These are phyloP conservation scores for Setomelanomma holmii DNA, from an alignment of 2,329 filamentous ascomycete species.

Conservation along the genomic window DNA sequence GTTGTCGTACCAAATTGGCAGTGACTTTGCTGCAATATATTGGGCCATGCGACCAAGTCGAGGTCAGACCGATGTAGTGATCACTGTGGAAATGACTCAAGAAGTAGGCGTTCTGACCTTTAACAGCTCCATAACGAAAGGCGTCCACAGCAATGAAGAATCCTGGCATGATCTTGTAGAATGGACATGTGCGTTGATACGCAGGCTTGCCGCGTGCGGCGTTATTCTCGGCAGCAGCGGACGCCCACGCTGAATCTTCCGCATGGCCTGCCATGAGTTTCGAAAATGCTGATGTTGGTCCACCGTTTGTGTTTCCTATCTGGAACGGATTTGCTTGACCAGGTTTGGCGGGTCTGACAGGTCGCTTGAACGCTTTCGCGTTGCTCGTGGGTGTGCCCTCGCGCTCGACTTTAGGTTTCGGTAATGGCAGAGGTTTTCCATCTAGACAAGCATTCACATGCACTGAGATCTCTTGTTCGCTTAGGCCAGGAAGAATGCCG, in stretches of 20 bases:
- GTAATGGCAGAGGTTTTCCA: conserved; percentile 72
- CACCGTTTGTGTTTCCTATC: conserved; percentile 52
- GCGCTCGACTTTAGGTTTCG: conserved; percentile 22
- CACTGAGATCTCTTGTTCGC: conserved; percentile 71
- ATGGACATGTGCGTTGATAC: conserved; percentile 90
- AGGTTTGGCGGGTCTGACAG: conserved; percentile 72
- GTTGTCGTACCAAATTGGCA: conserved; percentile 84
- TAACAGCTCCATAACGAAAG: conserved; percentile 91
- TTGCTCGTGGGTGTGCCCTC: conserved; percentile 20
- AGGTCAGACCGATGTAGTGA: conserved; percentile 90
- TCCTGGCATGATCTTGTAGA: conserved; percentile 97
- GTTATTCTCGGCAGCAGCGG: conserved; percentile 79
- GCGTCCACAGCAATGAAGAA: conserved; percentile 95
- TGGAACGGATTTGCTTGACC: conserved; percentile 82
- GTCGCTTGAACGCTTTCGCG: conserved; percentile 68
- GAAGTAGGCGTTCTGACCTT: conserved; percentile 94
- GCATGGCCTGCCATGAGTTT: conserved; percentile 92
- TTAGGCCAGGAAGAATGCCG: conserved; percentile 63
- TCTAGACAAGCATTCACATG: conserved; percentile 96
- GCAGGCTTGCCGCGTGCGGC: conserved; percentile 83
- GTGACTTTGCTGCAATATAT: conserved; percentile 97
- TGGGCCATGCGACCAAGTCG: conserved; percentile 88
- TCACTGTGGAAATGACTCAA: conserved; percentile 98
- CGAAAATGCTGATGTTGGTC: conserved; percentile 75
- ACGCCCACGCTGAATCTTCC: conserved; percentile 89